Evolutionary conservation across 2,329 filamentous ascomycete species (phyloP).

Genomic region (Penicillium hesseltinei): DNA sequence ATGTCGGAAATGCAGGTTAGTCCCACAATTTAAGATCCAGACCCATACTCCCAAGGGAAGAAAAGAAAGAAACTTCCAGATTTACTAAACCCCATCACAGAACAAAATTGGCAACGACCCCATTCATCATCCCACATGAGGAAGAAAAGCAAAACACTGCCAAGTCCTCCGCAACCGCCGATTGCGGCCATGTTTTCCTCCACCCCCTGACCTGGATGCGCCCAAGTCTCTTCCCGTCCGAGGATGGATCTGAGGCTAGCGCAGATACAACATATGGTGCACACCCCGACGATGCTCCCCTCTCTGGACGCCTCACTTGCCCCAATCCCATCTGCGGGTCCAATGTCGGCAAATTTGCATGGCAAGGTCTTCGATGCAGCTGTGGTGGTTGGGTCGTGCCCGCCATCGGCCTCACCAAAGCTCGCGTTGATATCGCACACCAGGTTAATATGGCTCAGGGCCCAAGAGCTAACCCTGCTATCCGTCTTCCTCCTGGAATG

Average conservation of each 20-base stretch:
- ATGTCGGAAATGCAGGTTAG: constrained; percentile 86
- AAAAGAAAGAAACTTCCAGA: neutral
- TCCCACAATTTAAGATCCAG: constrained; percentile 8
- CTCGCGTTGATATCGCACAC: constrained; percentile 74
- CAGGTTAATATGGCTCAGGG: constrained; percentile 22
- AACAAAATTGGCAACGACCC: constrained; percentile 60
- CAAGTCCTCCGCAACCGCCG: constrained; percentile 28
- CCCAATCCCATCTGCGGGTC: constrained; percentile 74
- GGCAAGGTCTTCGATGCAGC: constrained; percentile 91
- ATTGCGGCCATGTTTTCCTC: constrained; percentile 84
- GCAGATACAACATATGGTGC: constrained; percentile 20
- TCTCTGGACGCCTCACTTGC: constrained; percentile 82
- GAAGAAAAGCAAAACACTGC: constrained; percentile 24
- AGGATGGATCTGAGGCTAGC: constrained; percentile 7
- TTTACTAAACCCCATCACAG: constrained; percentile 34
- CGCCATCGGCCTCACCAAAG: constrained; percentile 80
- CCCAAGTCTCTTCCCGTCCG: constrained; percentile 58
- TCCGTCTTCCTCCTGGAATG: constrained; percentile 43
- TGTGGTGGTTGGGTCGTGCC: constrained; percentile 90
- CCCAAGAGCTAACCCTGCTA: constrained; percentile 25
- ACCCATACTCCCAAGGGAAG: neutral
- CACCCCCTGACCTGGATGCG: constrained; percentile 97
- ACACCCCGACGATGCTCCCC: constrained; percentile 63
- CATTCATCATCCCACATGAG: constrained; percentile 67
- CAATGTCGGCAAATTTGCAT: constrained; percentile 88